Percentiles rank a stretch among this genome's conserved stretches.
Conservation (phyloP, 176 grass and related monocot genomes). For the Oryza glumipatula region DNA sequence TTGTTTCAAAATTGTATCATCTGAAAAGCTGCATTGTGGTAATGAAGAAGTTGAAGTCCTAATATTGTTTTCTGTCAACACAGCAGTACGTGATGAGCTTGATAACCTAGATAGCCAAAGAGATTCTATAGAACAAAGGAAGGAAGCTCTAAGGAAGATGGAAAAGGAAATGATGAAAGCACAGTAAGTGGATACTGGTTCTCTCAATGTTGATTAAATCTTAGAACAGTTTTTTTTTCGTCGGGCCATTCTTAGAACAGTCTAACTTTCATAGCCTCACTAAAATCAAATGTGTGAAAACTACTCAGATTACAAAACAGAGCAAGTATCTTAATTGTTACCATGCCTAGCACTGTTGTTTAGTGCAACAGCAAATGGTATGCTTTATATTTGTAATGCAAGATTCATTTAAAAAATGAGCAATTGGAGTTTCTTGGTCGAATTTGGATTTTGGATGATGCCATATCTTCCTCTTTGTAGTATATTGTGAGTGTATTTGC, state of each 20-base stretch:
- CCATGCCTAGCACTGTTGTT: constrained; percentile 1
- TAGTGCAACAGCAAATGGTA: constrained; percentile 11
- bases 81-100: constrained; percentile 56
- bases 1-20: constrained; percentile 37
- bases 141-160: constrained; percentile 53
- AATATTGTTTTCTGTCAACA: constrained; percentile 46
- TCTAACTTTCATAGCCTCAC: background rate
- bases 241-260: background rate
- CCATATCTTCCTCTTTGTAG: constrained; percentile 8
- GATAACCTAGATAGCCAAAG: constrained; percentile 58
- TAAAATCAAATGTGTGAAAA: constrained; percentile 5
- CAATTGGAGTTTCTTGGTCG: background rate
- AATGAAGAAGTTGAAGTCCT: constrained; percentile 24
- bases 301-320: constrained; percentile 1
- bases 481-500: constrained; percentile 5
- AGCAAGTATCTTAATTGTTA: background rate
- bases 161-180: constrained; percentile 59
- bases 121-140: constrained; percentile 63
- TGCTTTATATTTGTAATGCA: background rate
- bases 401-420: background rate
- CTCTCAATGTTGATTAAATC: background rate
- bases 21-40: constrained; percentile 6
- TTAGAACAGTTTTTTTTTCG: background rate
- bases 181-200: constrained; percentile 50
- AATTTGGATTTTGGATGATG: constrained; percentile 18